These are phyloP conservation scores for Suhomyces anneliseae DNA, from an alignment of 1,139 yeast species.

Conservation along the genomic window DNA sequence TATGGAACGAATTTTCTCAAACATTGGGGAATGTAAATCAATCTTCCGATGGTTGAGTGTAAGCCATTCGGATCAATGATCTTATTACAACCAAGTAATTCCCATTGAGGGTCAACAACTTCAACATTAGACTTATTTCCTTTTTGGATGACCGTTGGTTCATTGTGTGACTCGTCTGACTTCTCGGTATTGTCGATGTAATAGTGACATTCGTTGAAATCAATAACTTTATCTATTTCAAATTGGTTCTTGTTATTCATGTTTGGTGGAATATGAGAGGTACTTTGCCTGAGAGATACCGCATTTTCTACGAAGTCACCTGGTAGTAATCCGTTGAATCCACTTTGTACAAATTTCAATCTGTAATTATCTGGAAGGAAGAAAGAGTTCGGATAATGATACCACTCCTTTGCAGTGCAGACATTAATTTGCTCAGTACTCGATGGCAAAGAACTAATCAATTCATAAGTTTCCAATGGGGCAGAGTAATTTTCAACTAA, in stretches of 20 bases:
- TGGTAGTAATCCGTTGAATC: slow-evolving; percentile 85
- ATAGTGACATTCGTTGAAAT: slow-evolving; percentile 52
- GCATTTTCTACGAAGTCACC: slow-evolving; percentile 69
- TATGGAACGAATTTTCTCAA: slow-evolving; percentile 23
- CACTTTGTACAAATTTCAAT: slow-evolving; percentile 67
- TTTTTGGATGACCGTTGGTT: slow-evolving; percentile 23
- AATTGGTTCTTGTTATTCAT: slow-evolving; percentile 75
- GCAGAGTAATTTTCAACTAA: slow-evolving; percentile 60
- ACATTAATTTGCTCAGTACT: slow-evolving; percentile 42
- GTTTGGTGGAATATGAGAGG: slow-evolving; percentile 51
- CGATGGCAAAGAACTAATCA: slow-evolving; percentile 12
- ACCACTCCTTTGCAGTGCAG: slow-evolving; percentile 94
- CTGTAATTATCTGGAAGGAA: slow-evolving; percentile 64
- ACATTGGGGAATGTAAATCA: slow-evolving; percentile 44
- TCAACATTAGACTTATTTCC: slow-evolving; percentile 7
- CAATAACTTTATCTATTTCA: slow-evolving; percentile 51
- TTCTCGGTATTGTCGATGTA: slow-evolving; percentile 55
- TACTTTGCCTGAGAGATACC: slow-evolving; percentile 21
- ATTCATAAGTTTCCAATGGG: slow-evolving; percentile 41
- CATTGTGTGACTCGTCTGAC: slow-evolving; percentile 27
- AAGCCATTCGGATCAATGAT: slow-evolving; percentile 51
- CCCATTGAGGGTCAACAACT: slow-evolving; percentile 36
- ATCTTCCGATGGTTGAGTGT: slow-evolving; percentile 43
- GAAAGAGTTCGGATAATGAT: slow-evolving; percentile 85
- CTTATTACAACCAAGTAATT: slow-evolving; percentile 38